Percentiles rank a stretch among this genome's conserved stretches.
phyloP scores from a whole-genome alignment of 164 flowering plant species.

The Paratinospora sagittata region DNA sequence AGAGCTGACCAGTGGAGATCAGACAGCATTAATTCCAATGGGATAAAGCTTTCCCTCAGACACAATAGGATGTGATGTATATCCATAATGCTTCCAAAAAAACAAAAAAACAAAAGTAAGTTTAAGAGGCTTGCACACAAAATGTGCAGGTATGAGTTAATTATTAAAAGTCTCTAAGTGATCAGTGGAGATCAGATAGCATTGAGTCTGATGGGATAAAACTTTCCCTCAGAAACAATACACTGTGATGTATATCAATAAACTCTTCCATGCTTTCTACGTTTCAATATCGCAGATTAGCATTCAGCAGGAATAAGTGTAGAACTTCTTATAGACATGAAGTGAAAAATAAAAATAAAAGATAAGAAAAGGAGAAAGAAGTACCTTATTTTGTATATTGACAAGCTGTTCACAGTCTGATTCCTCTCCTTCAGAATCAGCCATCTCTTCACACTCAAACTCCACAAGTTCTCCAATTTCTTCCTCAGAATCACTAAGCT shows the following conservation, averaged over 20 bases:
- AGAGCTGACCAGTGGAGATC: too few species aligned
- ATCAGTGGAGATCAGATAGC: neutral
- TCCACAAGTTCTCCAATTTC: conserved; percentile 79
- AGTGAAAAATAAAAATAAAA: conserved; percentile 2
- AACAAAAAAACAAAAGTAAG: too few species aligned
- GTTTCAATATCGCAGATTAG: neutral
- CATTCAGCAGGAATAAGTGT: neutral
- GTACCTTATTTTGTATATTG: conserved; percentile 47
- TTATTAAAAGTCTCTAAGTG: too few species aligned
- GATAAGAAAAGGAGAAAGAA: conserved; percentile 6
- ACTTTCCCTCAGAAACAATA: neutral
- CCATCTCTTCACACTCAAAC: conserved; percentile 96
- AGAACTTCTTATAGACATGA: neutral
- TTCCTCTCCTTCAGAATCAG: conserved; percentile 79
- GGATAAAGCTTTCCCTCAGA: neutral
- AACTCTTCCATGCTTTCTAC: neutral
- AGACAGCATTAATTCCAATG: neutral
- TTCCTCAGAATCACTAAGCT: conserved; percentile 94
- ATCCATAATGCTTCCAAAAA: neutral
- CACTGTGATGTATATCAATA: neutral
- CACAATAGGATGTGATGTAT: neutral
- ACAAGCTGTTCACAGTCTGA: conserved; percentile 36
- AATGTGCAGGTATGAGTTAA: too few species aligned
- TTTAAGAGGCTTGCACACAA: too few species aligned
- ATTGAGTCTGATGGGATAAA: neutral